Evolutionary conservation across 768 basidiomycete species (phyloP).

Genomic region (Gautieria morchelliformis): DNA sequence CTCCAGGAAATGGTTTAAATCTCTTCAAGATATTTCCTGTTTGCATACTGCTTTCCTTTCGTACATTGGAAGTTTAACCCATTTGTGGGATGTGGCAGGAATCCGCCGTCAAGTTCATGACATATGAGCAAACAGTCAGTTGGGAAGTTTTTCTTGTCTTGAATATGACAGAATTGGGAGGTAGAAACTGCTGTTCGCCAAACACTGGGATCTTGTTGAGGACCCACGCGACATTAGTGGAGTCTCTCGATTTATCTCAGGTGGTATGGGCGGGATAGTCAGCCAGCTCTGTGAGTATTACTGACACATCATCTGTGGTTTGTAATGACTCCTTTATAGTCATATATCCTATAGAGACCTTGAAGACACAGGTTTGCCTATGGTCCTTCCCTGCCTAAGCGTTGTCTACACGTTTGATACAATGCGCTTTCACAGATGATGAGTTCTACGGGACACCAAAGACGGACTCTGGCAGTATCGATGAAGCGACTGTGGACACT

Average conservation of each 20-base stretch:
- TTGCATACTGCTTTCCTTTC: slow-evolving; percentile 4
- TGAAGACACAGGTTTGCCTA: slow-evolving; percentile 51
- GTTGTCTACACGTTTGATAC: not conserved
- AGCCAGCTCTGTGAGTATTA: slow-evolving; percentile 74
- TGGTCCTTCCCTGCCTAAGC: not conserved
- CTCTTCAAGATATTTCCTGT: slow-evolving; percentile 89
- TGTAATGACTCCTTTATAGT: slow-evolving; percentile 35
- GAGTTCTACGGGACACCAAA: slow-evolving; percentile 63
- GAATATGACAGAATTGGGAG: slow-evolving; percentile 6
- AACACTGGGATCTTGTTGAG: slow-evolving; percentile 84
- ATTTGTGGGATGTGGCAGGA: slow-evolving; percentile 32
- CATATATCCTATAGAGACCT: slow-evolving; percentile 93
- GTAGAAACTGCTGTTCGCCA: slow-evolving; percentile 91
- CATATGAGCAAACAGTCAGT: slow-evolving; percentile 86
- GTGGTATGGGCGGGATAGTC: slow-evolving; percentile 90
- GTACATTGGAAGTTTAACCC: not conserved
- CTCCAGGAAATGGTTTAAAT: slow-evolving; percentile 44
- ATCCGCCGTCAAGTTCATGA: slow-evolving; percentile 96
- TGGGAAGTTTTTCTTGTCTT: slow-evolving; percentile 9
- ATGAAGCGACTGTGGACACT: slow-evolving; percentile 66
- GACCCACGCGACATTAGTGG: slow-evolving; percentile 86
- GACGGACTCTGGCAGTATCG: slow-evolving; percentile 50
- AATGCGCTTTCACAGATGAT: slow-evolving; percentile 61
- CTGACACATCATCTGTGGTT: slow-evolving; percentile 5
- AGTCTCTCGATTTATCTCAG: slow-evolving; percentile 85